Evolutionary conservation across 1,284 basidiomycete genomes (phyloP).

Genomic region (Athelia sp.): DNA sequence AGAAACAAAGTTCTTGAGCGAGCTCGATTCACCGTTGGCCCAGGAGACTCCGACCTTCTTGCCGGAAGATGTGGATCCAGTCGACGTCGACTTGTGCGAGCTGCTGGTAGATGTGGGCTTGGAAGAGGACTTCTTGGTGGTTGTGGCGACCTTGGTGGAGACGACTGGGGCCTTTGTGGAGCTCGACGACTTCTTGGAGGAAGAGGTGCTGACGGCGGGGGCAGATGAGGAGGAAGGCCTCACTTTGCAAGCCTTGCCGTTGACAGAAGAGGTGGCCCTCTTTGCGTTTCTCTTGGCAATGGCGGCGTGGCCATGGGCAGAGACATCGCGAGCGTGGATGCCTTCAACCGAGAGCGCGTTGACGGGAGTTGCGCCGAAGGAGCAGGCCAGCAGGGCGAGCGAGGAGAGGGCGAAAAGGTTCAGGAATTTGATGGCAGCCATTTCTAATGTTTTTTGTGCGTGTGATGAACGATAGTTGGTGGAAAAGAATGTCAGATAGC

Average conservation of each 20-base stretch:
- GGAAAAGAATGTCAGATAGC: slow-evolving; percentile 16
- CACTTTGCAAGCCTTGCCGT: slow-evolving; percentile 51
- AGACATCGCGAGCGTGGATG: slow-evolving; percentile 30
- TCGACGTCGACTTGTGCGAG: slow-evolving; percentile 9
- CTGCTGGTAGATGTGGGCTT: slow-evolving; percentile 7
- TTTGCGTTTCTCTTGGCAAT: slow-evolving; percentile 47
- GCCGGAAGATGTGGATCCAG: slow-evolving; percentile 13
- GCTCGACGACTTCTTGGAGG: no score
- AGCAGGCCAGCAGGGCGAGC: slow-evolving; percentile 50
- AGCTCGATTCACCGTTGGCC: slow-evolving; percentile 45
- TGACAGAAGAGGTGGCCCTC: slow-evolving; percentile 15
- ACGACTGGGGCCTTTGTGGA: slow-evolving; percentile 2
- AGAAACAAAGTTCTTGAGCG: slow-evolving; percentile 45
- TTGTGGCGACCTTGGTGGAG: slow-evolving; percentile 7
- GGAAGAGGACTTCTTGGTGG: slow-evolving; percentile 9
- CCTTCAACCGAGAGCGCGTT: slow-evolving; percentile 47
- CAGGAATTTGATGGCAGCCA: slow-evolving; percentile 49
- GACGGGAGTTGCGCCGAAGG: slow-evolving; percentile 39
- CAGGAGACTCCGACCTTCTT: slow-evolving; percentile 63
- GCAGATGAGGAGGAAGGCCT: slow-evolving; percentile 20
- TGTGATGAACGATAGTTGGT: slow-evolving; percentile 7
- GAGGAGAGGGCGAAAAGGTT: slow-evolving; percentile 54
- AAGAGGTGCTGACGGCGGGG: no score
- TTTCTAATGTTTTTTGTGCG: slow-evolving; percentile 17
- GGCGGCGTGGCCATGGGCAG: slow-evolving; percentile 32